Percentiles rank a stretch among this genome's conserved stretches.
These are phyloP conservation scores for Elsinoe perseae DNA, from an alignment of 2,329 filamentous ascomycete species.

Conservation along the genomic window DNA sequence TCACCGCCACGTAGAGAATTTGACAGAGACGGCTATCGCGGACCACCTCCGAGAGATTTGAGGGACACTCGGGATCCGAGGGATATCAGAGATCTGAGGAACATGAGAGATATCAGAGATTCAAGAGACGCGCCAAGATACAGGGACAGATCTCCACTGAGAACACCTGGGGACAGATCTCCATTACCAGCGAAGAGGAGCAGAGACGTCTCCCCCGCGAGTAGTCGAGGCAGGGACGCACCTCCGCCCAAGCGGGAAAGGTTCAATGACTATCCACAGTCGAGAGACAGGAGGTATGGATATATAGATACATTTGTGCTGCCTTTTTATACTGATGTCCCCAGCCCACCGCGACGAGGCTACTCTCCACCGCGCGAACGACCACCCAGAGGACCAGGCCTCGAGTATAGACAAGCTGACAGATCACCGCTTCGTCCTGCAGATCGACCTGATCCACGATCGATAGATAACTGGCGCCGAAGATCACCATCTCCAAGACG, in stretches of 20 bases:
- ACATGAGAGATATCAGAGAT: not conserved
- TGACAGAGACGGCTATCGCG: conserved; percentile 32
- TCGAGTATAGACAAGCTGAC: conserved; percentile 43
- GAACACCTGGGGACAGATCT: conserved; percentile 37
- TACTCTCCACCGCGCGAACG: conserved; percentile 37
- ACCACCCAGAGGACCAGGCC: conserved; percentile 24
- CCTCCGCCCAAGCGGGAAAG: conserved; percentile 36
- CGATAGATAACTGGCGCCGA: conserved; percentile 45
- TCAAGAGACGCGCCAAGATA: conserved; percentile 24
- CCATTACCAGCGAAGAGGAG: conserved; percentile 37
- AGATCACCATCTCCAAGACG: conserved; percentile 47
- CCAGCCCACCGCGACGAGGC: conserved; percentile 32
- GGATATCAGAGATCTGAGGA: not conserved
- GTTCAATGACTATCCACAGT: conserved; percentile 40
- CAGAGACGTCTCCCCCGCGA: conserved; percentile 40
- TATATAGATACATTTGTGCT: not conserved
- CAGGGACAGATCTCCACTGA: conserved; percentile 33
- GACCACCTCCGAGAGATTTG: conserved; percentile 27
- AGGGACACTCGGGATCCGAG: conserved; percentile 17
- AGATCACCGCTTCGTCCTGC: conserved; percentile 48
- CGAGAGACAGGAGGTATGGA: conserved; percentile 18
- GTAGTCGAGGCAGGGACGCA: conserved; percentile 40
- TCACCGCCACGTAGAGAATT: conserved; percentile 30
- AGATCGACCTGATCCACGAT: conserved; percentile 41
- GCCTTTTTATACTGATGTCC: conserved; percentile 5